Evolutionary conservation across 2,329 filamentous ascomycete genomes (phyloP).

Genomic region (Gnomoniopsis smithogilvyi): DNA sequence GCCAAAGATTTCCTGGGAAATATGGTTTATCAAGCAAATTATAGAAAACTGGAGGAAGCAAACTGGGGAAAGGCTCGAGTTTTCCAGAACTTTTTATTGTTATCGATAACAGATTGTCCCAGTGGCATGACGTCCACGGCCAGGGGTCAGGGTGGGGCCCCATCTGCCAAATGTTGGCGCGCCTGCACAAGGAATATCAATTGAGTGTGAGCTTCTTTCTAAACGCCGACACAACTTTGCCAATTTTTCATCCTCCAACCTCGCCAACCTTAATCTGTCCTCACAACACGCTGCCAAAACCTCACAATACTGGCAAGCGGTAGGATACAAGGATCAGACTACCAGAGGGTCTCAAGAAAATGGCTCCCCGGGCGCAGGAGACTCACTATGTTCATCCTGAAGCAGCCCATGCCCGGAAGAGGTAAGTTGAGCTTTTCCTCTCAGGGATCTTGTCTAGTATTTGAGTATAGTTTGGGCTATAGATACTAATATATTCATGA

Average conservation of each 20-base stretch:
- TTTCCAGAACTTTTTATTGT: constrained; percentile 6
- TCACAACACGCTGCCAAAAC: neutral
- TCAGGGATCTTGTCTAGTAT: neutral
- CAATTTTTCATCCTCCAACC: neutral
- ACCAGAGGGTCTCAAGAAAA: neutral
- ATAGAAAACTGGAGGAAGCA: neutral
- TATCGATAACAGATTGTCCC: constrained; percentile 1
- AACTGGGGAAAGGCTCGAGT: neutral
- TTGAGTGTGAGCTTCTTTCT: neutral
- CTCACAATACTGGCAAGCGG: neutral
- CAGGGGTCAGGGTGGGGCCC: neutral
- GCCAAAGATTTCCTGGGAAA: too few species aligned
- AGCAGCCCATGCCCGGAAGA: constrained; percentile 50
- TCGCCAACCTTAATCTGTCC: neutral
- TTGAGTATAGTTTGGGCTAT: neutral
- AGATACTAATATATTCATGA: constrained; percentile 8
- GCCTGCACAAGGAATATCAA: neutral
- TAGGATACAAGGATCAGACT: neutral
- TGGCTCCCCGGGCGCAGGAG: constrained; percentile 20
- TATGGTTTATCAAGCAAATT: neutral
- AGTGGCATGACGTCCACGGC: constrained; percentile 4
- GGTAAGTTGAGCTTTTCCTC: constrained; percentile 30
- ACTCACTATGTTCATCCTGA: constrained; percentile 45
- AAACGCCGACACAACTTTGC: neutral
- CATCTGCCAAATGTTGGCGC: too few species aligned